These are phyloP conservation scores for Aspergillus panamensis DNA, from an alignment of 495 filamentous ascomycete genomes.

Conservation along the genomic window DNA sequence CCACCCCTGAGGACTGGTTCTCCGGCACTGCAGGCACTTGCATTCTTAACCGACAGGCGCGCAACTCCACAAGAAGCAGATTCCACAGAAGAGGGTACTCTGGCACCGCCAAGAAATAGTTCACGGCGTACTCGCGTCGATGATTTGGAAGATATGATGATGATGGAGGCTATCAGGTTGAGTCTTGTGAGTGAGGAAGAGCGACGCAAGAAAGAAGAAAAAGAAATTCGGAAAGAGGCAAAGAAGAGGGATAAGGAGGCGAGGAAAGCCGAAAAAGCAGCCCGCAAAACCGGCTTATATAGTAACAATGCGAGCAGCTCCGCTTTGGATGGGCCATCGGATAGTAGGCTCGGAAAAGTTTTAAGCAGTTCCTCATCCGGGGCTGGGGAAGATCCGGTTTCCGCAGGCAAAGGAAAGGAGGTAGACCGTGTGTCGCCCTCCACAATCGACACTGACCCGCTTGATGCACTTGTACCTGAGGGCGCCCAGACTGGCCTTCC, in stretches of 20 bases:
- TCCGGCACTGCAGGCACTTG: slow-evolving; percentile 49
- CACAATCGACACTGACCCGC: neutral
- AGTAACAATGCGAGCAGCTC: slow-evolving; percentile 44
- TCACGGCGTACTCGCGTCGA: slow-evolving; percentile 68
- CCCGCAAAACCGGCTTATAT: slow-evolving; percentile 52
- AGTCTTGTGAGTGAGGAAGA: slow-evolving; percentile 91
- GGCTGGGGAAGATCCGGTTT: slow-evolving; percentile 30
- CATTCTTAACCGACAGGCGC: slow-evolving; percentile 49
- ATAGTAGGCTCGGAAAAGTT: slow-evolving; percentile 26
- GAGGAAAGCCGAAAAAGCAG: slow-evolving; percentile 69
- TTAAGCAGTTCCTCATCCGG: slow-evolving; percentile 42
- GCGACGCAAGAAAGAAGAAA: slow-evolving; percentile 73
- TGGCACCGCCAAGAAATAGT: slow-evolving; percentile 51
- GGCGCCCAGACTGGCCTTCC: slow-evolving; percentile 1
- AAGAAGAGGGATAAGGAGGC: slow-evolving; percentile 82
- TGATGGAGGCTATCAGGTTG: slow-evolving; percentile 90
- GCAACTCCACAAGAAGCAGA: slow-evolving; percentile 34
- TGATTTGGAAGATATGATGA: slow-evolving; percentile 96
- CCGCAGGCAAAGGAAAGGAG: slow-evolving; percentile 72
- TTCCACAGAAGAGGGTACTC: slow-evolving; percentile 42
- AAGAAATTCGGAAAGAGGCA: slow-evolving; percentile 72
- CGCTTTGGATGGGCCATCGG: slow-evolving; percentile 33
- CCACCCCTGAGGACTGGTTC: slow-evolving; percentile 38
- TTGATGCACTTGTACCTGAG: slow-evolving; percentile 2
- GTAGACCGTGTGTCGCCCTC: slow-evolving; percentile 55